Evolutionary conservation across 352 stramenopile species (phyloP).

Genomic region (Phytophthora ramorum): DNA sequence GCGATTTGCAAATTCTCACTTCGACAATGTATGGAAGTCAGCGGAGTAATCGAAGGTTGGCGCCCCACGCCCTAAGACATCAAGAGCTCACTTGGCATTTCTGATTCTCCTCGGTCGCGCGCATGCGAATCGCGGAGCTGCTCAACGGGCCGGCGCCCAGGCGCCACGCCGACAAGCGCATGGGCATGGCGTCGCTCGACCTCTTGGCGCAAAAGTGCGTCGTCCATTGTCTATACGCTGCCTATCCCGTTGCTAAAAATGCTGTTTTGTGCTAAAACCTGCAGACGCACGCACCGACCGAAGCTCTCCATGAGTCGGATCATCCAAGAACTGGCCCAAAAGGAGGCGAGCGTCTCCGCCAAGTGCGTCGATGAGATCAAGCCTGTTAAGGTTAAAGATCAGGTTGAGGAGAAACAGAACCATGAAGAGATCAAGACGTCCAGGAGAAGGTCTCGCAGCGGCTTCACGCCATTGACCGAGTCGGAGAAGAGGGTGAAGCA

Average conservation of each 20-base stretch:
- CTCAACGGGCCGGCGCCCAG: constrained; percentile 26
- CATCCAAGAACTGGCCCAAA: constrained; percentile 43
- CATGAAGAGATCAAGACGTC: background rate
- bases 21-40: constrained; percentile 30
- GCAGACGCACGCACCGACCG: constrained; percentile 35
- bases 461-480: constrained; percentile 50
- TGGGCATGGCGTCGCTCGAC: constrained; percentile 70
- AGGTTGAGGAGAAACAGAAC: background rate
- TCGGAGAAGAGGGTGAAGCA: constrained; percentile 76
- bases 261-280: background rate
- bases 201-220: constrained; percentile 46
- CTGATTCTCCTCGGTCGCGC: constrained; percentile 16
- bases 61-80: constrained; percentile 28
- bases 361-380: constrained; percentile 4
- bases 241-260: constrained; percentile 11
- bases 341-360: constrained; percentile 2
- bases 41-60: constrained; percentile 12
- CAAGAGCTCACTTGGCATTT: constrained; percentile 41
- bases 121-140: constrained; percentile 50
- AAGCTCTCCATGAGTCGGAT: constrained; percentile 62
- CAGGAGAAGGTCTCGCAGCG: constrained; percentile 28
- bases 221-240: background rate
- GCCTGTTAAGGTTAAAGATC: background rate
- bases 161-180: constrained; percentile 27
- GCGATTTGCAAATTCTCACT: constrained; percentile 16